Percentiles rank a stretch among this genome's conserved stretches.
These are phyloP conservation scores for Favolaschia claudopus DNA, from an alignment of 768 basidiomycete genomes.

Conservation along the genomic window DNA sequence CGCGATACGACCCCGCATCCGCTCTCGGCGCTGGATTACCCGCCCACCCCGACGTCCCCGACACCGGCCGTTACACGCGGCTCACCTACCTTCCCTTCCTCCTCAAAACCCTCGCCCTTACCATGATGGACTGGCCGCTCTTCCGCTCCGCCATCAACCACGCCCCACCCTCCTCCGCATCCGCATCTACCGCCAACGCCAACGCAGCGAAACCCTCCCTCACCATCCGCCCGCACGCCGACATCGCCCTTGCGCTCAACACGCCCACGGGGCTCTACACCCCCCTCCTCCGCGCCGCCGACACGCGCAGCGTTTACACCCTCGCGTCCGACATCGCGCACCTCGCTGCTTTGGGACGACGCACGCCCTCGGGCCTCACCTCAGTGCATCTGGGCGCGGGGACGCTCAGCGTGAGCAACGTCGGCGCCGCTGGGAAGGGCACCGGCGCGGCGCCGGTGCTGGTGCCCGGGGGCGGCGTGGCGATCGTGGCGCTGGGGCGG, in stretches of 20 bases:
- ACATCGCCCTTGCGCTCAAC: conserved; percentile 79
- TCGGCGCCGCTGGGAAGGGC: conserved; percentile 81
- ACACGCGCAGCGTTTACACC: conserved; percentile 63
- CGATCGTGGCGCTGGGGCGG: conserved; percentile 28
- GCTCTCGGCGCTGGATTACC: conserved; percentile 42
- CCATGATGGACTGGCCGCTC: conserved; percentile 87
- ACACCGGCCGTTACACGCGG: conserved; percentile 63
- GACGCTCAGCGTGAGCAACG: conserved; percentile 82
- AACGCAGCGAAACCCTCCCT: conserved; percentile 69
- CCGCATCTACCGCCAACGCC: conserved; percentile 19
- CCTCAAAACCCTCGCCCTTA: conserved; percentile 79
- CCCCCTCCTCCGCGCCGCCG: conserved; percentile 67
- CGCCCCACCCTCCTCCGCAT: conserved; percentile 35
- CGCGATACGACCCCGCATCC: conserved; percentile 45
- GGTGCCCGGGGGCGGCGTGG: conserved; percentile 75
- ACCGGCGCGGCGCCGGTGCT: conserved; percentile 76
- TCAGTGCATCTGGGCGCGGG: conserved; percentile 74
- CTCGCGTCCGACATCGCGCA: conserved; percentile 69
- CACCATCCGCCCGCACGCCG: conserved; percentile 75
- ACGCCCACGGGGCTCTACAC: conserved; percentile 87
- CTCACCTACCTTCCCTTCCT: conserved; percentile 87
- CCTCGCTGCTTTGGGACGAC: conserved; percentile 70
- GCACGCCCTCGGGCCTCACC: conserved; percentile 69
- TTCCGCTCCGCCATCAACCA: conserved; percentile 79
- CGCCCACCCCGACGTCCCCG: conserved; percentile 54